These are phyloP conservation scores for Polyporus tsugae DNA, from an alignment of 1,284 basidiomycete genomes.

Conservation along the genomic window DNA sequence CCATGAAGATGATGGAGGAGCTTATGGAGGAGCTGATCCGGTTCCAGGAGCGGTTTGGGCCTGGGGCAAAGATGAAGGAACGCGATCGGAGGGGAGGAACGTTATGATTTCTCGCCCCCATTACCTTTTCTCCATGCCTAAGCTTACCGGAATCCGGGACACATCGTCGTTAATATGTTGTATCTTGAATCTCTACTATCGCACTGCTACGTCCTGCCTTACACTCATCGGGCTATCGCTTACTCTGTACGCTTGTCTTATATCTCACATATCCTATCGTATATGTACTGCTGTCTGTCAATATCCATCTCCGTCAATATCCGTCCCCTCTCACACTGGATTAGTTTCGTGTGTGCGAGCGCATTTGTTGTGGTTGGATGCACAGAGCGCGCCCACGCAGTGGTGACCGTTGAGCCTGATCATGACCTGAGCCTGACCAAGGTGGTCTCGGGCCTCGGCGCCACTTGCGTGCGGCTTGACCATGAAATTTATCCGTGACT, in stretches of 20 bases:
- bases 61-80: constrained; percentile 64
- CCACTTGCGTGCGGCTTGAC: constrained; percentile 21
- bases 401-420: neutral
- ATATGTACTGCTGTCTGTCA: constrained; percentile 27
- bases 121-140: constrained; percentile 10
- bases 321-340: neutral
- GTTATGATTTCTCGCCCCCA: constrained; percentile 41
- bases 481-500: constrained; percentile 16
- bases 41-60: constrained; percentile 88
- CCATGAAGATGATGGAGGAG: constrained; percentile 87
- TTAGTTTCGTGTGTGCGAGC: neutral
- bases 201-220: constrained; percentile 31
- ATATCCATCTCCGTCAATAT: constrained; percentile 10
- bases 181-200: constrained; percentile 29
- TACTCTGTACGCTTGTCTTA: constrained; percentile 33
- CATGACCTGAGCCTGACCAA: neutral
- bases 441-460: constrained; percentile 23
- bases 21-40: constrained; percentile 86
- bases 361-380: neutral
- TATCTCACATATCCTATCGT: constrained; percentile 35
- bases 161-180: constrained; percentile 26
- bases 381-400: neutral
- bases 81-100: constrained; percentile 54
- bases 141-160: constrained; percentile 22
- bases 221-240: constrained; percentile 24